These are phyloP conservation scores for Dissoconium aciculare DNA, from an alignment of 2,329 filamentous ascomycete genomes.

Conservation along the genomic window DNA sequence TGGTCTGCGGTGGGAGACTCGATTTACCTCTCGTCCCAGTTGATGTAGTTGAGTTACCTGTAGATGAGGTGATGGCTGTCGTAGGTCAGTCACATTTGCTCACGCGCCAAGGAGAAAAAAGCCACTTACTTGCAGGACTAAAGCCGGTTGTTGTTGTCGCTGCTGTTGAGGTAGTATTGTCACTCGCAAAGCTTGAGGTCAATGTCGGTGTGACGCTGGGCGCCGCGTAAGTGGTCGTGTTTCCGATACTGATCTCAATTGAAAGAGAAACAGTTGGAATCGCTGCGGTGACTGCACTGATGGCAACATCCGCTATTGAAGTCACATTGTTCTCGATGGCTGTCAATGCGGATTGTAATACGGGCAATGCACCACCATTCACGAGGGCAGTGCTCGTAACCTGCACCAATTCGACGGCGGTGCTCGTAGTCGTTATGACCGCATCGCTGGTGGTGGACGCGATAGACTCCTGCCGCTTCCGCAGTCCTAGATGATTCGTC, in stretches of 20 bases:
- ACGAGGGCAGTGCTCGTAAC: neutral
- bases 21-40: neutral
- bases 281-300: too few relatives aligned
- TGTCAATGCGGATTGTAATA: constrained; percentile 1
- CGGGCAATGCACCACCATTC: neutral
- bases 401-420: neutral
- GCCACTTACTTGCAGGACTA: neutral
- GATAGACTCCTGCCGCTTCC: too few relatives aligned
- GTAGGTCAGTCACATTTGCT: neutral
- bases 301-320: too few relatives aligned
- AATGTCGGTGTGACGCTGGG: neutral
- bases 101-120: neutral
- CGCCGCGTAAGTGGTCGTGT: neutral
- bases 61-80: neutral
- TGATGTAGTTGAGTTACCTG: neutral
- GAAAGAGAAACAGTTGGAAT: too few relatives aligned
- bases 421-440: neutral
- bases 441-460: neutral
- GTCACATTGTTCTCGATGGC: neutral
- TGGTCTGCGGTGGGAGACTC: neutral
- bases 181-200: neutral
- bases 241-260: neutral
- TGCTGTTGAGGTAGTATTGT: neutral
- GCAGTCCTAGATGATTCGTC: too few relatives aligned
- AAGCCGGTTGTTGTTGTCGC: neutral